Percentiles rank a stretch among this genome's conserved stretches.
These are phyloP conservation scores for Coemansia sp. DNA, from an alignment of 192 early-diverging fungal genomes.

Conservation along the genomic window DNA sequence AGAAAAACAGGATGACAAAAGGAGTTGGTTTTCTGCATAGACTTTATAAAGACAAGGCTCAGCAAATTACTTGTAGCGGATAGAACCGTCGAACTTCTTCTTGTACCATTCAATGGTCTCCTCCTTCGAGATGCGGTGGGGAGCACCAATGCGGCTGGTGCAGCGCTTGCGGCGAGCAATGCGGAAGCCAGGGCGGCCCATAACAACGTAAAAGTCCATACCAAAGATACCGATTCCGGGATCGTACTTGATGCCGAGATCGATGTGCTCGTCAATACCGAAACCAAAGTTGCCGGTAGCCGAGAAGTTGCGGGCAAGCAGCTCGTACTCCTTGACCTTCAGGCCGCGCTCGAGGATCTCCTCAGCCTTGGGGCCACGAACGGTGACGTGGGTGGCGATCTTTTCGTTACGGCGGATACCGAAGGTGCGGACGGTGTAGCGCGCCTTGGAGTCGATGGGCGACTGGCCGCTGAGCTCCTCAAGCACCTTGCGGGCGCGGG, in stretches of 20 bases:
- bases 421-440: conserved; percentile 99
- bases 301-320: conserved; percentile 94
- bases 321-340: conserved; percentile 99
- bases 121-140: conserved; percentile 93
- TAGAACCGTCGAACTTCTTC: conserved; percentile 92
- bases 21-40: not conserved
- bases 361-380: conserved; percentile 92
- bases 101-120: conserved; percentile 99
- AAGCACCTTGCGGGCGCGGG: conserved; percentile 99
- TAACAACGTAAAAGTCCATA: conserved; percentile 99
- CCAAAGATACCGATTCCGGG: conserved; percentile 97
- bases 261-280: conserved; percentile 99
- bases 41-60: not conserved
- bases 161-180: conserved; percentile 92
- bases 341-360: conserved; percentile 99
- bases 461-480: conserved; percentile 99
- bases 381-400: conserved; percentile 98
- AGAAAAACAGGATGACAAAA: conserved; percentile 12
- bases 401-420: conserved; percentile 99
- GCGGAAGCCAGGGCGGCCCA: conserved; percentile 97
- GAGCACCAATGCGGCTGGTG: conserved; percentile 79
- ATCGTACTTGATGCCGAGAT: conserved; percentile 99
- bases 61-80: conserved; percentile 77
- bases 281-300: conserved; percentile 99
- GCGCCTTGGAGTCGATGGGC: conserved; percentile 99